Conservation (phyloP, 176 grass and related monocot genomes). For the Oryza coarctata region DNA sequence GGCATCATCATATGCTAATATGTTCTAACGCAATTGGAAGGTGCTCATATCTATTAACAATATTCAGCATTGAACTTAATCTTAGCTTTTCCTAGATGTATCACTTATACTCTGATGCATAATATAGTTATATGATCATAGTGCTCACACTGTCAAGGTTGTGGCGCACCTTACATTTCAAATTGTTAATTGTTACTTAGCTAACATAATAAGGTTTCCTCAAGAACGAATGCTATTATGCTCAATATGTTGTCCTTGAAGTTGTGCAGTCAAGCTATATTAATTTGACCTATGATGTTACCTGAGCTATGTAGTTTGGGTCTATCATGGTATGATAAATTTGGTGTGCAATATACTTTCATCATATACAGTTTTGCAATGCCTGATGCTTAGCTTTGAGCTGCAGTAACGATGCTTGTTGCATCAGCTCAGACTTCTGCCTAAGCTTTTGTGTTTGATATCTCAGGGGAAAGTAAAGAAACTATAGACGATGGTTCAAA, state of each 20-base stretch:
- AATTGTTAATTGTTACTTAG: background rate
- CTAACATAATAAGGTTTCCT: background rate
- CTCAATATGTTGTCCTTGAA: background rate
- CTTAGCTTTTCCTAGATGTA: background rate
- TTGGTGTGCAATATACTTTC: background rate
- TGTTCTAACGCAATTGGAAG: background rate
- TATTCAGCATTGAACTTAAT: background rate
- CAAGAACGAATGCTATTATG: background rate
- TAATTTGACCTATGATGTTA: background rate
- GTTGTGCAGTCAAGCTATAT: background rate
- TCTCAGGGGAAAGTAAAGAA: slow-evolving; percentile 58
- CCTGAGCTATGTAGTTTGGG: background rate
- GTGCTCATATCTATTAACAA: background rate
- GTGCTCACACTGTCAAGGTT: background rate
- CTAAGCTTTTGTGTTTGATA: background rate
- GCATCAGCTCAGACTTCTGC: background rate
- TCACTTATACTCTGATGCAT: background rate
- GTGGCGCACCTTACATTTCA: background rate
- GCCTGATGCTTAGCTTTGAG: background rate
- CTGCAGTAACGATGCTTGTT: background rate
- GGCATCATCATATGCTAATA: background rate
- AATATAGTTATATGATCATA: background rate
- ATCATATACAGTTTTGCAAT: background rate
- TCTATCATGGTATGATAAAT: background rate
- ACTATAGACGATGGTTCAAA: slow-evolving; percentile 75